Base-by-base conservation (phyloP, 2,329 filamentous ascomycete genomes). In the Sporothrix sp. region DNA sequence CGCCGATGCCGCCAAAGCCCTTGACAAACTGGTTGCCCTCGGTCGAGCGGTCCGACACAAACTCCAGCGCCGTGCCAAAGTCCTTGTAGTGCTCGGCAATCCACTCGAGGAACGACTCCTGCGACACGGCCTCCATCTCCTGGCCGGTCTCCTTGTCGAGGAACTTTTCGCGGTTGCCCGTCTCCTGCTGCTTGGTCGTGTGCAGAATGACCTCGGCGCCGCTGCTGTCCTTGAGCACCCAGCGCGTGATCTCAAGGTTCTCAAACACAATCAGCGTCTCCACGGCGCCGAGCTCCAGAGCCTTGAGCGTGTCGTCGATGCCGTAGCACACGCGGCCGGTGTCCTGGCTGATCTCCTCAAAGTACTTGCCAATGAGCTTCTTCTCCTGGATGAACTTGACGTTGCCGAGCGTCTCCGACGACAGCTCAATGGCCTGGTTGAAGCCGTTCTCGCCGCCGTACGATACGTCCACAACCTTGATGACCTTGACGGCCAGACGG, bases 351-450 rank as follows among this genome's bases (percentile, higher is more conserved):
- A 98, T 97, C 71, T 98, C 91, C 67, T 98, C 90, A 63, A 98
- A 98, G 76, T 98, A 98, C 66, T 87, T 89, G 67, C 91, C 91
- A 64, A 98, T 98, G 57, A 98, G 82, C 75, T 96, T 98, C 85
- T 98, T 98, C 79, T 98, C 93, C 71, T 98, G 93, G 67, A 98
- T 96, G 69, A 98, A 98, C 73, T 98, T 98, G 79, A 98, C 93
- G 66, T 97, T 98, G 70, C 90, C 87, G 43, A 98, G 79, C 7
- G 93, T 98, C 75, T 98, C 94, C 7, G 89, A 81, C 23, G 93
- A 85, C 62, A 98, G 71, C 66, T 98, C 93, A 58, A 98, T 98
- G 54, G 93, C 93, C 73, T 98, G 94, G 75, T 98, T 98, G 79
- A 98, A 98, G 42, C 93, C 93, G 75, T 97, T 97, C 73, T 98